Conservation (phyloP, 306 rosid genomes). For the Canavalia ensiformis region DNA sequence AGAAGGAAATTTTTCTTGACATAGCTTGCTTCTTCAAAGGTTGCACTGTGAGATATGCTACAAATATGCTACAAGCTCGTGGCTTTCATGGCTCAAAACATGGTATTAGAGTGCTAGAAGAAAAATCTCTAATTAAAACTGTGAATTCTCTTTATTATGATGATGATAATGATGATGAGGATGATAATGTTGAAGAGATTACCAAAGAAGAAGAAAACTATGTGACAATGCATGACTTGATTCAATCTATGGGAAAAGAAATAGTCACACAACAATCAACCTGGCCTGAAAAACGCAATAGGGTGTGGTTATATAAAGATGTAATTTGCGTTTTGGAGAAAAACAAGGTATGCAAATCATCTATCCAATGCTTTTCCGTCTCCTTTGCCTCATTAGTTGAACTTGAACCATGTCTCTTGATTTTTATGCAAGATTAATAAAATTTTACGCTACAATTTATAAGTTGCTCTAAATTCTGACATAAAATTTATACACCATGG, state of each 20-base stretch:
- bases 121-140: slow-evolving; percentile 22
- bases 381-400: neutral
- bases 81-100: slow-evolving; percentile 18
- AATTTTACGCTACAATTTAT: neutral
- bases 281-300: neutral
- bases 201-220: neutral
- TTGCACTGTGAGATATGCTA: neutral
- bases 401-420: neutral
- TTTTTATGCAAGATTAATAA: neutral
- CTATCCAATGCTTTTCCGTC: neutral
- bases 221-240: slow-evolving; percentile 1
- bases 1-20: slow-evolving; percentile 43
- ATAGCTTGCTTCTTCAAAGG: slow-evolving; percentile 40
- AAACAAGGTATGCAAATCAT: slow-evolving; percentile 10
- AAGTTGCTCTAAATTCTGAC: neutral
- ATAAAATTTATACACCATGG: too few relatives aligned
- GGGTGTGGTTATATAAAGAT: slow-evolving; percentile 35
- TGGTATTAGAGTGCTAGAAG: neutral
- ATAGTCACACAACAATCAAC: slow-evolving; percentile 9
- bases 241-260: slow-evolving; percentile 6
- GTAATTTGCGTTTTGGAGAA: slow-evolving; percentile 9
- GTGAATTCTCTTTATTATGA: too few relatives aligned
- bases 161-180: too few relatives aligned
- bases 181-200: too few relatives aligned
- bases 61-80: neutral